These are phyloP conservation scores for Neotropicomus parvogracilis DNA, from an alignment of 1,284 basidiomycete species.

Conservation along the genomic window DNA sequence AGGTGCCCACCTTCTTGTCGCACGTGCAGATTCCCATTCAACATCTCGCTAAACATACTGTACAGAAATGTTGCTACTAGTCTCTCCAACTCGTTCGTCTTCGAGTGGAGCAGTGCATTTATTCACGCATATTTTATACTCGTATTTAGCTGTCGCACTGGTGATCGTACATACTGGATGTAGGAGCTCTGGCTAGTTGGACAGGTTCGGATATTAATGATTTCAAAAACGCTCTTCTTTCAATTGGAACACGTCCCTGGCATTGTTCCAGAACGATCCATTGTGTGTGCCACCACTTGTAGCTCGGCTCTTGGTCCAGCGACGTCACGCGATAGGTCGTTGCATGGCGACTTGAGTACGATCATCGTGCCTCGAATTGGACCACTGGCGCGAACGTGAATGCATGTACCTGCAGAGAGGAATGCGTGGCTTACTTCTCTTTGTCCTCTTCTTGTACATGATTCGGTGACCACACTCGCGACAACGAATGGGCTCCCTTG, in stretches of 20 bases:
- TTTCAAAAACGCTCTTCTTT: no score
- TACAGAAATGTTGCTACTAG: slow-evolving; percentile 14
- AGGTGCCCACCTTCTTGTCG: slow-evolving; percentile 3
- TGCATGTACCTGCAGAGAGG: slow-evolving; percentile 9
- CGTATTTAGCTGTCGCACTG: slow-evolving; percentile 8
- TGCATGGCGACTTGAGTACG: background rate
- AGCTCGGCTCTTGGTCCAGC: no score
- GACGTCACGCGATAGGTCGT: background rate
- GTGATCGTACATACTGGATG: slow-evolving; percentile 4
- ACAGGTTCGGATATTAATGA: no score
- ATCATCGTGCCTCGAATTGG: slow-evolving; percentile 81
- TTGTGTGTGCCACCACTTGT: no score
- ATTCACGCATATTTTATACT: slow-evolving; percentile 23
- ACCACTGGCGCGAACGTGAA: slow-evolving; percentile 54
- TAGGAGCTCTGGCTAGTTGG: background rate
- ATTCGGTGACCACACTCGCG: slow-evolving; percentile 97
- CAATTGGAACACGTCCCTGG: background rate
- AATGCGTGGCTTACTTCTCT: slow-evolving; percentile 61
- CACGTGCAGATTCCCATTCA: background rate
- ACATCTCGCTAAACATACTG: slow-evolving; percentile 13
- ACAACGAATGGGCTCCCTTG: slow-evolving; percentile 95
- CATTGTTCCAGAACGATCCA: background rate
- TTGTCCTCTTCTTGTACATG: slow-evolving; percentile 98
- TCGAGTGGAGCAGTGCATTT: slow-evolving; percentile 12
- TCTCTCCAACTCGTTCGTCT: background rate